A percentile compares a stretch with the other conserved stretches of the same genome.
Evolutionary conservation across 2,329 filamentous ascomycete species (phyloP).

Genomic region (Phoma herbarum): DNA sequence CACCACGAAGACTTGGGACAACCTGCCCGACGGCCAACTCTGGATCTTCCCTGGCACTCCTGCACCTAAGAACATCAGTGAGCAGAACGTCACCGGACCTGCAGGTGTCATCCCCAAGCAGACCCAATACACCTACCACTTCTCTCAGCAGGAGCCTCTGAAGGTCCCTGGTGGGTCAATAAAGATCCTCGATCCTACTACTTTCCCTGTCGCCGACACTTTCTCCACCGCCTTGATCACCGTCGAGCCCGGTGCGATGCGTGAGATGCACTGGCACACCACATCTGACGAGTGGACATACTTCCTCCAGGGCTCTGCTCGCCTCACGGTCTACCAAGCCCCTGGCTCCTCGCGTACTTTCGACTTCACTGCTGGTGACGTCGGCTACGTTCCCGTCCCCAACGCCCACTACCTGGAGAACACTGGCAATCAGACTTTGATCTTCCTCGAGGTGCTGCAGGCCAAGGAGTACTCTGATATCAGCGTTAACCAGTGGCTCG

Average conservation of each 20-base stretch:
- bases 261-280: constrained; percentile 71
- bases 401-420: constrained; percentile 70
- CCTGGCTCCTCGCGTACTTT: constrained; percentile 63
- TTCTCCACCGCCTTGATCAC: constrained; percentile 67
- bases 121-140: constrained; percentile 54
- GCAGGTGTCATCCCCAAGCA: constrained; percentile 43
- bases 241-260: constrained; percentile 69
- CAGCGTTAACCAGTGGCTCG: constrained; percentile 67
- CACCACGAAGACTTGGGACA: constrained; percentile 48
- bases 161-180: constrained; percentile 65
- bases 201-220: constrained; percentile 64
- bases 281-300: constrained; percentile 69
- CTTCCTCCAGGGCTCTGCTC: constrained; percentile 65
- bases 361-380: constrained; percentile 67
- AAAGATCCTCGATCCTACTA: constrained; percentile 66
- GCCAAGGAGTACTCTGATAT: constrained; percentile 63
- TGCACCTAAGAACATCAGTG: constrained; percentile 48
- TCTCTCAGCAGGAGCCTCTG: constrained; percentile 59
- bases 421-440: constrained; percentile 64
- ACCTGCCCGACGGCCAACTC: constrained; percentile 51
- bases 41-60: constrained; percentile 56
- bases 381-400: constrained; percentile 66
- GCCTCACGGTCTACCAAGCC: constrained; percentile 65
- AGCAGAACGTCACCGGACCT: constrained; percentile 57
- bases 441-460: constrained; percentile 69